Conservation (phyloP, 2,329 filamentous ascomycete species). For the Sporothrix schenckii region DNA sequence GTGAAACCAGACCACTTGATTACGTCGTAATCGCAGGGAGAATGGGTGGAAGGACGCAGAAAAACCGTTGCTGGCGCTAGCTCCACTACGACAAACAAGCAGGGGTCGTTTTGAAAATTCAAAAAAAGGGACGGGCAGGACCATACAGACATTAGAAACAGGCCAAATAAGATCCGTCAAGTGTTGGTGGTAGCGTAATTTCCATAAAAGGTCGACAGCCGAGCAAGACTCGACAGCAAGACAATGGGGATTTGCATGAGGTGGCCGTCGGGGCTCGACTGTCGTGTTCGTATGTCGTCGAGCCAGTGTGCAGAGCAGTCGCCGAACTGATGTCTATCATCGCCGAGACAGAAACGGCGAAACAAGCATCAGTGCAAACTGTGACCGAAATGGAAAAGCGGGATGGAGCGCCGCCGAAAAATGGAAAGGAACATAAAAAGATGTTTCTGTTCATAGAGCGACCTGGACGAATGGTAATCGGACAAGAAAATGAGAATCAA, state of each 20-base stretch:
- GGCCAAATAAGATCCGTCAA: background rate
- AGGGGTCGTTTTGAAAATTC: slow-evolving; percentile 15
- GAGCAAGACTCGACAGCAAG: background rate
- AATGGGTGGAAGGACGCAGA: background rate
- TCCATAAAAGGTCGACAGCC: background rate
- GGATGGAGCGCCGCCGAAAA: background rate
- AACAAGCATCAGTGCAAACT: background rate
- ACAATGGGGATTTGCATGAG: background rate
- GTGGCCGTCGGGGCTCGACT: background rate
- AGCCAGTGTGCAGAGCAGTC: background rate
- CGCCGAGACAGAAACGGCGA: background rate
- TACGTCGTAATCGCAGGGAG: background rate
- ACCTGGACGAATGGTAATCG: no score
- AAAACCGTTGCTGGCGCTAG: slow-evolving; percentile 12
- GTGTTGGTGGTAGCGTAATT: no score
- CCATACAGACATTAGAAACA: background rate
- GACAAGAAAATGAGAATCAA: no score
- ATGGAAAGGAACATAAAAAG: background rate
- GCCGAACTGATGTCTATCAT: background rate
- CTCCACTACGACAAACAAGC: background rate
- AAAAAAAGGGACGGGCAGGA: background rate
- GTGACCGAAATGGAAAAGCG: background rate
- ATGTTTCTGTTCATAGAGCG: no score
- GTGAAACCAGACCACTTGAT: no score
- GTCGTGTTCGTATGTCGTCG: background rate